These are phyloP conservation scores for Myriosclerotinia curreyana DNA, from an alignment of 2,329 filamentous ascomycete species.

Conservation along the genomic window DNA sequence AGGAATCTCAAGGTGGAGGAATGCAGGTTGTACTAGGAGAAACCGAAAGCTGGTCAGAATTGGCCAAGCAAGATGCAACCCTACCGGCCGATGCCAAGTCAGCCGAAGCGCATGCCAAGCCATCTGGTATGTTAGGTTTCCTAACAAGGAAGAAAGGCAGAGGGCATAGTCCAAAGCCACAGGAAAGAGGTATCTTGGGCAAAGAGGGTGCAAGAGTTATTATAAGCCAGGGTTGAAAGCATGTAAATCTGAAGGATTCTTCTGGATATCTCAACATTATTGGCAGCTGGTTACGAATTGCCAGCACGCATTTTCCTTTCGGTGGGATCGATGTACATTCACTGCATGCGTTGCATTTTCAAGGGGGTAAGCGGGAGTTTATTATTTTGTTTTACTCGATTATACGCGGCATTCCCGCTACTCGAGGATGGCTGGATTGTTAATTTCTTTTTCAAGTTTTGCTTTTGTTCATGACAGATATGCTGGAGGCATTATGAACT, in stretches of 20 bases:
- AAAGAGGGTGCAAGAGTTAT: constrained; percentile 90
- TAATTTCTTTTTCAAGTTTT: constrained; percentile 11
- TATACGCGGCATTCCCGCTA: constrained; percentile 4
- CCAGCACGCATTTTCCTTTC: neutral
- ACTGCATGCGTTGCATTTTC: constrained; percentile 18
- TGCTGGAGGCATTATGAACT: constrained; percentile 13
- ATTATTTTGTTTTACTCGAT: constrained; percentile 4
- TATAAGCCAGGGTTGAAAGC: constrained; percentile 51
- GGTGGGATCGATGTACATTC: constrained; percentile 16
- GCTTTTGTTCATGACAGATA: constrained; percentile 17
- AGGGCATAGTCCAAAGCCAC: constrained; percentile 89
- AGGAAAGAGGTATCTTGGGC: constrained; percentile 86
- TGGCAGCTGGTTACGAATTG: neutral
- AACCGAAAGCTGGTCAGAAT: constrained; percentile 84
- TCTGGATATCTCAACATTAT: neutral
- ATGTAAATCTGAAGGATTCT: neutral
- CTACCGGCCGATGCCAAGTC: constrained; percentile 64
- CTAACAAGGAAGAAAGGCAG: constrained; percentile 84
- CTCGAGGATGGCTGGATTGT: constrained; percentile 5
- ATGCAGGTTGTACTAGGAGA: constrained; percentile 90
- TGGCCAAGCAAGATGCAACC: constrained; percentile 79
- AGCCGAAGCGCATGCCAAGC: constrained; percentile 50
- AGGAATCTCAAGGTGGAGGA: constrained; percentile 54
- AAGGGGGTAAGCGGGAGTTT: constrained; percentile 14
- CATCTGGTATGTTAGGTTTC: constrained; percentile 87